Base-by-base conservation (phyloP, 768 basidiomycete genomes). In the Sarcomyxa edulis region DNA sequence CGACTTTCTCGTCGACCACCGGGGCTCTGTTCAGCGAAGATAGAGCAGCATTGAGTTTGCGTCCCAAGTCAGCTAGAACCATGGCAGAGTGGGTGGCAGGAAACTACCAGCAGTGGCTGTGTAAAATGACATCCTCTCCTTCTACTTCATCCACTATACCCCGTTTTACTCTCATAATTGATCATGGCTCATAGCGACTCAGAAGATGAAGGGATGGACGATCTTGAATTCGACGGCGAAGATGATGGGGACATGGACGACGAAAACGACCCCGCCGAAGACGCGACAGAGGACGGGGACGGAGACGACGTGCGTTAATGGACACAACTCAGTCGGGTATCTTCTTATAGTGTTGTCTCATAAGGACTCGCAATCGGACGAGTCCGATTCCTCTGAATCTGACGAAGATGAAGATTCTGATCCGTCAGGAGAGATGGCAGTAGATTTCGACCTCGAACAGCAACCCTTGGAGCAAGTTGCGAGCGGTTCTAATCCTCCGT, bases 61-160 rank as follows among this genome's bases (percentile, higher is more conserved):
- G 78, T 45, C 95, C 96, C 40, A 99, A 72, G 71, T 98, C 96
- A 48, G 89, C 86, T 53, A 99, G 74, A 56, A 99, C 96, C 96
- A 97, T 96, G 65, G 56, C 26, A 15, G 24, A 35, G 40, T 9
- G 49, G 55, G 51, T 51, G 46, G 31, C 43, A 40, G n/a, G n/a
- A n/a, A n/a, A n/a, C n/a, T n/a, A n/a, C n/a, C 41, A 24, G 33
- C 29, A 35, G 39, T 20, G 48, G 27, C 35, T 19, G 43, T 32
- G 10, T 29, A 20, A 23, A n/a, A 12, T 21, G 5, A 37, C 21
- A 28, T 19, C 10, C 30, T 22, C 43, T 26, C 37, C 34, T 12
- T 16, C 10, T 32, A 21, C 31, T 29, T 35, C 44, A 38, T 23
- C 31, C 7, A 22, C 34, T 18, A 21, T 26, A 30, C 30, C 21